Evolutionary conservation across 2,329 filamentous ascomycete species (phyloP), one percentile per base, ranked within the genome.

Genomic region (Aspergillus sp.): DNA sequence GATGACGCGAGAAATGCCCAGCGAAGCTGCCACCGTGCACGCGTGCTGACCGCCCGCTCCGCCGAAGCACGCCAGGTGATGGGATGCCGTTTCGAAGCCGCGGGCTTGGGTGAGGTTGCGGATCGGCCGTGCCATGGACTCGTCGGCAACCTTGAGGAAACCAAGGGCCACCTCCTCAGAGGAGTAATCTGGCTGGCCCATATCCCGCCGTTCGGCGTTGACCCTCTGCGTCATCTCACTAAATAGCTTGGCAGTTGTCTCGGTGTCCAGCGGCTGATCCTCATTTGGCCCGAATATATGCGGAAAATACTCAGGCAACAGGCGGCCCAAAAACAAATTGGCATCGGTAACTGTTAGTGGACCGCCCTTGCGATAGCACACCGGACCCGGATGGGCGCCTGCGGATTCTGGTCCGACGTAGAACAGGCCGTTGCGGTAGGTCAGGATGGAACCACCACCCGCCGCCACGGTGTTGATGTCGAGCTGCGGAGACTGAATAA

Each of bases 401-500:
- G 86, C 88, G 5, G 83, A 91, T 52, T 93, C 86, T 1, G 88
- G 88, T 0, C 88, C 88, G 3, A 94, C 86, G 0, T 88, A 82
- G 44, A 95, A 94, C 0, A 93, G 66, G 0, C 86, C 84, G 42
- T 93, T 91, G 40, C 72, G 75, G 71, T 84, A 93, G 62, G 89
- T 89, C 2, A 95, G 67, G 15, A 61, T 60, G 4, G 60, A 64
- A 8, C 63, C 62, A 35, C 88, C 88, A 26, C 86, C 88, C 2
- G 86, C 86, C 2, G 86, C 88, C 1, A 95, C 86, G 0, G 86
- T 94, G 57, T 93, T 93, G 60, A 94, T 93, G 48, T 94, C 85
- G 0, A 93, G 69, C 49, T 93, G 86, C 0, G 86, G 86, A 1
- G 82, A 86, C 49, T 93, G 85, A n/a, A 94, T 88, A 0, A 86